phyloP scores from a whole-genome alignment of 163 green algal species.

The Chlorella variabilis region DNA sequence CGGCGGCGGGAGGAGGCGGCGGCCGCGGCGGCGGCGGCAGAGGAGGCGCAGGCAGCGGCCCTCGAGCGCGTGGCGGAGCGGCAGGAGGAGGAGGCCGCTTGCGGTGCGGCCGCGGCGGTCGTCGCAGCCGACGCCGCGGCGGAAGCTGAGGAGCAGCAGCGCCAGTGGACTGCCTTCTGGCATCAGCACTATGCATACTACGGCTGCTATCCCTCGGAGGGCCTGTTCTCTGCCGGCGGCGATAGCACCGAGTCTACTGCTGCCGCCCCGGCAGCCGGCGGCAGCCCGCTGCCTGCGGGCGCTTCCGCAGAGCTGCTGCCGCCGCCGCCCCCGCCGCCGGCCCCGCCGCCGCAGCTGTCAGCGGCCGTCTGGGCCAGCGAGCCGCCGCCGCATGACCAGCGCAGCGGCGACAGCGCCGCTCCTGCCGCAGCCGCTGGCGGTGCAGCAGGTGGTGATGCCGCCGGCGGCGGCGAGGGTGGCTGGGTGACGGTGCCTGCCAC shows the following conservation, averaged over 20 bases:
- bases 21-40: neutral
- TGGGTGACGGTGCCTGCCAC: conserved; percentile 1
- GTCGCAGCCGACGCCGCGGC: neutral
- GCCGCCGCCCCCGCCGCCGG: conserved; percentile 9
- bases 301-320: neutral
- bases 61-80: neutral
- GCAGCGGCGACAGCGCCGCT: too few species aligned
- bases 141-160: conserved; percentile 12
- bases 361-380: conserved; percentile 17
- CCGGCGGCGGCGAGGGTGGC: conserved; percentile 3
- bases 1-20: conserved; percentile 5
- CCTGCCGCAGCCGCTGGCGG: neutral
- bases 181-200: conserved; percentile 20
- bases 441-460: neutral
- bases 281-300: neutral
- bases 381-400: neutral
- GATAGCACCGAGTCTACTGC: neutral
- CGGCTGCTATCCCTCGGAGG: conserved; percentile 18
- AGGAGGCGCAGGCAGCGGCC: neutral
- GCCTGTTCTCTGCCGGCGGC: neutral
- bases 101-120: neutral
- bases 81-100: neutral
- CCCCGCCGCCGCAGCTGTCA: conserved; percentile 15
- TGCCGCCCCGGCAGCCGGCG: neutral
- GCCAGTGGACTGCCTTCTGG: conserved; percentile 35